Percentiles rank a stretch among this genome's conserved stretches.
These are phyloP conservation scores for Anthracocystis setariae DNA, from an alignment of 1,284 basidiomycete species.

Conservation along the genomic window DNA sequence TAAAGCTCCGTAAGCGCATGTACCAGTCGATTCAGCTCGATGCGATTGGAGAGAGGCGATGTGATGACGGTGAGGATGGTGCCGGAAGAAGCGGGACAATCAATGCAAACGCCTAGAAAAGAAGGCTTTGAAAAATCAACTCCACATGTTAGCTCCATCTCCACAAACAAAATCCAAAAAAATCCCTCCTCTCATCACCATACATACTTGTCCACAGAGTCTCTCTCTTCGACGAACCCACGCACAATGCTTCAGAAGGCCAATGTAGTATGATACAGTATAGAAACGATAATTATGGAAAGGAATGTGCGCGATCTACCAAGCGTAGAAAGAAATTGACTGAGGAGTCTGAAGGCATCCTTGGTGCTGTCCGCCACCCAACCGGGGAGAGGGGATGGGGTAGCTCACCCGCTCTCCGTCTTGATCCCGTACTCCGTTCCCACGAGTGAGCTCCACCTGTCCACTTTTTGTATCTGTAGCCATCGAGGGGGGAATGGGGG, in stretches of 20 bases:
- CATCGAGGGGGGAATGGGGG: constrained; percentile 7
- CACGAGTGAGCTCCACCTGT: constrained; percentile 7
- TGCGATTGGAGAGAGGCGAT: too few relatives aligned
- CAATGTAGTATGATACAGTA: neutral
- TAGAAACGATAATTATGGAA: neutral
- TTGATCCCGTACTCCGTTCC: too few relatives aligned
- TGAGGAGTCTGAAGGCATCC: constrained; percentile 5
- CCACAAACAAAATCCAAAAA: too few relatives aligned
- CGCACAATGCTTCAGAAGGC: neutral
- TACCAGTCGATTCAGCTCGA: neutral
- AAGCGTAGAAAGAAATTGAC: constrained; percentile 39
- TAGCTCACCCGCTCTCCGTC: neutral
- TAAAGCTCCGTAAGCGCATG: neutral
- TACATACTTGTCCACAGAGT: neutral
- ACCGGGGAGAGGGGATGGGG: constrained; percentile 11
- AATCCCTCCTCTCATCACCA: constrained; percentile 1
- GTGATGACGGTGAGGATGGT: neutral
- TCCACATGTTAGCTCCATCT: constrained; percentile 12
- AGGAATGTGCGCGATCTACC: constrained; percentile 11
- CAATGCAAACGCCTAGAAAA: constrained; percentile 2
- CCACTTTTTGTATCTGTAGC: neutral
- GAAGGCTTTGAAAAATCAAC: constrained; percentile 9
- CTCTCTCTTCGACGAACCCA: neutral
- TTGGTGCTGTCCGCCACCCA: constrained; percentile 7
- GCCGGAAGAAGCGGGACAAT: neutral